Evolutionary conservation across 2,329 filamentous ascomycete genomes (phyloP), one percentile per base, ranked within the genome.

Genomic region (Venturia carpophila): DNA sequence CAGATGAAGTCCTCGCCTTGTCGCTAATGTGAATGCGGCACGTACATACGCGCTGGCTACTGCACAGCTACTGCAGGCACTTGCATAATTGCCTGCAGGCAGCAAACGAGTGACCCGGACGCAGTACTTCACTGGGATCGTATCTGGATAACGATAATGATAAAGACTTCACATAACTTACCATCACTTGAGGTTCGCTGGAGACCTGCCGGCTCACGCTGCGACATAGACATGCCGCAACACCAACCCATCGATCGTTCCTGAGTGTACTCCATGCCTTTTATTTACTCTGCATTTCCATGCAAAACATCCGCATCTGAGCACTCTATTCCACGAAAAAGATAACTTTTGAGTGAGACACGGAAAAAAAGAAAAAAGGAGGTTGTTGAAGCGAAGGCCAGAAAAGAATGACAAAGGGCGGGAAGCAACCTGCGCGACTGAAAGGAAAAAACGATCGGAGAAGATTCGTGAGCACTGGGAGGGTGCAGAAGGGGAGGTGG

Each of bases 361-460:
- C 52, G 15, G 30, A 6, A 24, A 37, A 34, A 58, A 37, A 34
- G 13, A 24, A 34, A 37, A 19, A 15, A 58, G n/a, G 52, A 58
- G 52, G 27, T 34, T 30, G 47, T 27, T 11, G 27, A 58, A 58
- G 37, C 52, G 6, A 9, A 56, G 47, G 52, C 52, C 11, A 11
- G 27, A 58, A 58, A 58, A 58, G 52, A 58, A 58, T 58, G 52
- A 58, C 52, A 37, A 58, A 58, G 30, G 52, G 27, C 19, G 27
- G 30, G 52, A 37, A 58, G 52, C 52, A 58, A 58, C 30, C 52
- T 58, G 52, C 52, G 52, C 52, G 24, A 56, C 45, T 24, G 10
- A n/a, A n/a, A 37, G 30, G n/a, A n/a, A 58, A 27, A 58, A 10
- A 37, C 15, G 27, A 58, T 27, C 13, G 5, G 15, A 58, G 15